Percentiles rank a stretch among this genome's conserved stretches.
These are phyloP conservation scores for Micromonas pusilla DNA, from an alignment of 139 green algal species.

Conservation along the genomic window DNA sequence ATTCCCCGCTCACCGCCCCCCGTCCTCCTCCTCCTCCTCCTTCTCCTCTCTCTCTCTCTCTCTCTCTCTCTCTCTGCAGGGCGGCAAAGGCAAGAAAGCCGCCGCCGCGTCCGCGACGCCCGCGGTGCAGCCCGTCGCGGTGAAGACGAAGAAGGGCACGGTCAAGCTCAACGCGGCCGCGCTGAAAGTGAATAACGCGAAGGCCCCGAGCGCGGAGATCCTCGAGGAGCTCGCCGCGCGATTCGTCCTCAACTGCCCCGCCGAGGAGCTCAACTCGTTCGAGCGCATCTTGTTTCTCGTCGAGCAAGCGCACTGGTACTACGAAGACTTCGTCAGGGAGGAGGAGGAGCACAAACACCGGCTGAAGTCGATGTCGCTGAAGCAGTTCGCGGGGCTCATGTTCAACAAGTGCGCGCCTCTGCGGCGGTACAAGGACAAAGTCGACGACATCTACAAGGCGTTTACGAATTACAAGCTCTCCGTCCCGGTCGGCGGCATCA, in stretches of 20 bases:
- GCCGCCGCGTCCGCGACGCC: too few relatives aligned
- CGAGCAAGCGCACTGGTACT: constrained; percentile 89
- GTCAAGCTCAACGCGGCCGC: neutral
- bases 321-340: constrained; percentile 59
- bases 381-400: constrained; percentile 63
- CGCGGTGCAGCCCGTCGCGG: neutral
- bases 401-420: constrained; percentile 66
- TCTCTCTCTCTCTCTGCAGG: too few relatives aligned
- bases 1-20: too few relatives aligned
- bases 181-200: neutral
- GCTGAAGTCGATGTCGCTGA: constrained; percentile 49
- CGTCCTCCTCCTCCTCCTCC: too few relatives aligned
- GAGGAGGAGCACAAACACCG: constrained; percentile 33
- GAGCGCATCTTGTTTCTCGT: constrained; percentile 86
- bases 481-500: constrained; percentile 65
- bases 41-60: too few relatives aligned
- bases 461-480: constrained; percentile 84
- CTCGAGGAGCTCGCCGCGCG: constrained; percentile 65
- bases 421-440: constrained; percentile 42
- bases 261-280: constrained; percentile 69
- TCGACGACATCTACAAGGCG: constrained; percentile 63
- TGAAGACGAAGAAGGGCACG: neutral
- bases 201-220: neutral
- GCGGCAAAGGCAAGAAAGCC: too few relatives aligned
- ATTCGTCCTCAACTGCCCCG: constrained; percentile 78